Base-by-base conservation (phyloP, 2,329 filamentous ascomycete genomes). In the Gnomoniopsis smithogilvyi region DNA sequence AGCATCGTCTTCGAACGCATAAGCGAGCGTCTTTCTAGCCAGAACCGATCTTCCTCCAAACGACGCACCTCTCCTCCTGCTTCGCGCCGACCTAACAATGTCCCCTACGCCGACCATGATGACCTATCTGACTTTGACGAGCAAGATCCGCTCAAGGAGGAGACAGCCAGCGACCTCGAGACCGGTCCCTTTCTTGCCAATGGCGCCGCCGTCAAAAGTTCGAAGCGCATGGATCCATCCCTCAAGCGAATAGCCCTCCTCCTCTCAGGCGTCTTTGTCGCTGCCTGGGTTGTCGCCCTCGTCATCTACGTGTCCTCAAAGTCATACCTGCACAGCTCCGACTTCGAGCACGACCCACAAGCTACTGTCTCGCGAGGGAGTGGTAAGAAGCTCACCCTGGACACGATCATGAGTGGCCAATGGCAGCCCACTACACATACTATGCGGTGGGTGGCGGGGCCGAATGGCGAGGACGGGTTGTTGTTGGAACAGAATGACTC, bases 1-100 rank as follows among this genome's bases (percentile, higher is more conserved):
- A 94, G 91, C 66, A 80, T 95, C 15, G 85, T 95, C 56, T 90
- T 95, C 69, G 90, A 95, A 65, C 85, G 88, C 63, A 81, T 94
- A 64, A 82, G 84, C 67, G 87, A 90, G 69, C 72, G 75, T 48
- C 72, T 77, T 65, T 68, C 19, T 55, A 65, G 65, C 55, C 61
- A 60, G 3, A 55, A 55, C 10, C 59, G 59, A 30, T 56, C 63
- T 22, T 61, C 63, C 64, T 58, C 66, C 64, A 66, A 56, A 49
- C 58, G 59, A 46, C 57, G 49, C 15, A 47, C 49, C 50, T 24
- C 63, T 30, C 41, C 60, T 30, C 41, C 60, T 54, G 24, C 51
- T 59, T 58, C 36, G 21, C 59, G 51, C 46, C 62, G 43, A n/a
- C 43, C 30, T 41, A 54, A 43, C 41, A 61, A 58, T 45, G 46